Conservation (phyloP, 2,329 filamentous ascomycete species). For the Paecilomyces dactylethromorphus region DNA sequence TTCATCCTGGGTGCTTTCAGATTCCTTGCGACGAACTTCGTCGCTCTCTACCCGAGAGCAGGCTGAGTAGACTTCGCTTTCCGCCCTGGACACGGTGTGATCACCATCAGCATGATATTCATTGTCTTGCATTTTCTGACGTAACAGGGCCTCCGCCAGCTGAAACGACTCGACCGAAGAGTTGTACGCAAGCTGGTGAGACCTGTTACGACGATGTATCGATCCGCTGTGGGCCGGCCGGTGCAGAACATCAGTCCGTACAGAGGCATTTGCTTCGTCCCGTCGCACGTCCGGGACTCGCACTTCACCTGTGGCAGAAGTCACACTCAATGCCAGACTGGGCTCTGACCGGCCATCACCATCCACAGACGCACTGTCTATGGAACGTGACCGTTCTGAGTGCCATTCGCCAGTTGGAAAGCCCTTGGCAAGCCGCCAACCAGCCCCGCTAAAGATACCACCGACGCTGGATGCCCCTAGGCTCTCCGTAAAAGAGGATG, state of each 20-base stretch:
- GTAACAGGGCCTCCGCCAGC: conserved; percentile 27
- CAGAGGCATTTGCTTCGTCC: conserved; percentile 11
- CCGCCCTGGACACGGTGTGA: conserved; percentile 10
- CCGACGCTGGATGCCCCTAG: conserved; percentile 26
- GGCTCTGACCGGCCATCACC: conserved; percentile 33
- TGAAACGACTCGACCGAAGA: conserved; percentile 27
- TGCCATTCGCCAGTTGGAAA: conserved; percentile 32
- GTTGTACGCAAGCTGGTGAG: conserved; percentile 26
- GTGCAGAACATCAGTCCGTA: conserved; percentile 3
- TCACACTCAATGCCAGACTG: conserved; percentile 37
- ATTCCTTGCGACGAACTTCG: neutral
- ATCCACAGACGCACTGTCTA: conserved; percentile 27
- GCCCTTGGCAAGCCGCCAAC: conserved; percentile 27
- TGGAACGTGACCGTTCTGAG: conserved; percentile 24
- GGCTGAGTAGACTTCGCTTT: conserved; percentile 17
- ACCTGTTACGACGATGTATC: conserved; percentile 30
- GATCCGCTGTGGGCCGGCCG: conserved; percentile 7
- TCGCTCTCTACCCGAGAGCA: conserved; percentile 8
- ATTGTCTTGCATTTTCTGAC: conserved; percentile 22
- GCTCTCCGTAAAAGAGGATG: conserved; percentile 22
- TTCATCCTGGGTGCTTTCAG: conserved; percentile 1
- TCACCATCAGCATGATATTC: conserved; percentile 12
- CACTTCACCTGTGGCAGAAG: conserved; percentile 38
- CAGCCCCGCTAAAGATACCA: conserved; percentile 35
- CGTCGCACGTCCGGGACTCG: conserved; percentile 31